Base-by-base conservation (phyloP, 176 grass and related monocot species). In the Tuctoria greenei region DNA sequence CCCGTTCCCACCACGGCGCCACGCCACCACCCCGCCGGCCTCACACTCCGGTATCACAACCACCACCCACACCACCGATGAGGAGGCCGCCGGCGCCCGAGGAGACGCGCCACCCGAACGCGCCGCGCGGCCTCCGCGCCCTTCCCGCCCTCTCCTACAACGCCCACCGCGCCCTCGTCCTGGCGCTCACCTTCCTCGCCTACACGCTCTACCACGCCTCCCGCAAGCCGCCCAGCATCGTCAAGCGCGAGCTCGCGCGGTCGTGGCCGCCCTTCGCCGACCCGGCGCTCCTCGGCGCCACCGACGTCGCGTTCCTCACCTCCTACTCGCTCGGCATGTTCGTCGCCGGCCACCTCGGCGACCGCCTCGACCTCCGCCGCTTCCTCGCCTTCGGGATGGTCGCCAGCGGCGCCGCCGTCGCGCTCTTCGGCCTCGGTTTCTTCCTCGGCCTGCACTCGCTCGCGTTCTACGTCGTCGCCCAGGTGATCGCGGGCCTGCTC, bases 151-250 rank as follows among this genome's bases (percentile, higher is more conserved):
- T 84, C 42, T 66, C 81, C 42, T 81, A 84, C 89, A 85, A 92
- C 41, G 18, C 64, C 49, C 82, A 92, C 79, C 82, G 85, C 9
- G 82, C 74, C 50, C 78, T 92, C 69, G 89, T 92, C 50, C 89
- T 92, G 26, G 78, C 41, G 1, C 85, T 92, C 70, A 92, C 89
- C 82, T 91, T 91, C 74, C 23, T 91, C 82, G 82, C 89, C 57
- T 92, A 92, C 76, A 67, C 86, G 66, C 81, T 85, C 61, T 92
- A 86, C 83, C 90, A 92, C 83, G 90, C 83, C 61, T 89, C 90
- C 20, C 86, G 90, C 31, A 92, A 89, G 80, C 80, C 86, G 4
- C 79, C 86, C 59, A 92, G 90, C 86, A 89, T 92, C 80, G 80
- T 92, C 16, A 92, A 92, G 83, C 73, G 83, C 66, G 83, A 82